phyloP scores from a whole-genome alignment of 257 asterid genomes.

The Solanum paucissectum region DNA sequence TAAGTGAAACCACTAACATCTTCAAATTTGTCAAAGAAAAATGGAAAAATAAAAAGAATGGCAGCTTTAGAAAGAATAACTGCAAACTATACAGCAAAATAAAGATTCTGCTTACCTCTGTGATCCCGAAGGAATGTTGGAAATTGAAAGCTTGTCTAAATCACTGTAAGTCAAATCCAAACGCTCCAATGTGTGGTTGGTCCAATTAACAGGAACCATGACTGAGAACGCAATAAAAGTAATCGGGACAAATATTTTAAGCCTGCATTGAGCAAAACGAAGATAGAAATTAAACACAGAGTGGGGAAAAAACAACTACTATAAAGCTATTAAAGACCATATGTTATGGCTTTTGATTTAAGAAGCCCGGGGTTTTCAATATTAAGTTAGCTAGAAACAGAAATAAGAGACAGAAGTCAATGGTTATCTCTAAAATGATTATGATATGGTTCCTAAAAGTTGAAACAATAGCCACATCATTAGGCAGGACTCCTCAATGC shows the following conservation, averaged over 20 bases:
- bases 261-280: constrained; percentile 30
- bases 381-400: not conserved
- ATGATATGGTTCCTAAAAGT: not conserved
- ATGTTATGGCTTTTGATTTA: not conserved
- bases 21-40: not conserved
- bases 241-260: constrained; percentile 83
- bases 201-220: constrained; percentile 94
- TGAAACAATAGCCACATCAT: not conserved
- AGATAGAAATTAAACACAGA: not conserved
- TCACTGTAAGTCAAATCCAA: constrained; percentile 42
- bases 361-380: not conserved
- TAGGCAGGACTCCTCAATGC: not conserved
- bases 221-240: constrained; percentile 67
- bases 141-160: constrained; percentile 85
- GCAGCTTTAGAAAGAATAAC: not conserved
- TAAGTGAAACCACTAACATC: not conserved
- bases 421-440: not conserved
- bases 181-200: constrained; percentile 53
- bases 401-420: not conserved
- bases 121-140: constrained; percentile 70
- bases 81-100: not conserved
- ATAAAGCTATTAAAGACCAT: not conserved
- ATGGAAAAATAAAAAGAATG: not conserved
- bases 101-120: constrained; percentile 39
- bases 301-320: constrained; percentile 2